Percentiles rank a stretch among this genome's conserved stretches.
These are phyloP conservation scores for Micromonas pusilla DNA, from an alignment of 139 green algal genomes.

Conservation along the genomic window DNA sequence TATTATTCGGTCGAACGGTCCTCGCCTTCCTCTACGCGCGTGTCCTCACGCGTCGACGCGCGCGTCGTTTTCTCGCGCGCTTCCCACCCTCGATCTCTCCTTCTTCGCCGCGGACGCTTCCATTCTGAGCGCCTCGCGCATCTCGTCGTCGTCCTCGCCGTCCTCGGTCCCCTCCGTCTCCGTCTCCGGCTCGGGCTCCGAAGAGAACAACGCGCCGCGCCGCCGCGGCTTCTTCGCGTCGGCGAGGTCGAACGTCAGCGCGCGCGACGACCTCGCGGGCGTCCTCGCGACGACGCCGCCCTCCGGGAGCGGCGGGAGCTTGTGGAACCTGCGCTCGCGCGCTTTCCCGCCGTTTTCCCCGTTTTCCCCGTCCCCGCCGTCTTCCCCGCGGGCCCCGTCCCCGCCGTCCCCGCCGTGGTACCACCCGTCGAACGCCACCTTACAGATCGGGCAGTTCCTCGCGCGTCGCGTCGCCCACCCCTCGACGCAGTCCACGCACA, in stretches of 20 bases:
- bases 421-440: not conserved
- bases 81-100: too few species aligned
- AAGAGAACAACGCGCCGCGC: not conserved
- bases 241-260: not conserved
- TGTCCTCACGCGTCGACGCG: too few species aligned
- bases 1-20: too few species aligned
- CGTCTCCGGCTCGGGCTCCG: not conserved
- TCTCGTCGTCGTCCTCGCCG: not conserved
- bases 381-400: not conserved
- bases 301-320: not conserved
- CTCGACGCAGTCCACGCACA: not conserved
- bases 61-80: too few species aligned
- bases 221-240: too few species aligned
- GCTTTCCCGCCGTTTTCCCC: not conserved
- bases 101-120: too few species aligned
- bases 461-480: not conserved
- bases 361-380: not conserved
- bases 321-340: not conserved
- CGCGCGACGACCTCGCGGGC: not conserved
- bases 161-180: not conserved
- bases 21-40: too few species aligned
- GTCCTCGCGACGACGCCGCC: too few species aligned
- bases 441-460: not conserved
- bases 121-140: too few species aligned
- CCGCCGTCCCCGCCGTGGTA: not conserved